Percentiles rank a stretch among this genome's conserved stretches.
phyloP scores from a whole-genome alignment of 2,329 filamentous ascomycete species.

The Aspergillus proliferans region DNA sequence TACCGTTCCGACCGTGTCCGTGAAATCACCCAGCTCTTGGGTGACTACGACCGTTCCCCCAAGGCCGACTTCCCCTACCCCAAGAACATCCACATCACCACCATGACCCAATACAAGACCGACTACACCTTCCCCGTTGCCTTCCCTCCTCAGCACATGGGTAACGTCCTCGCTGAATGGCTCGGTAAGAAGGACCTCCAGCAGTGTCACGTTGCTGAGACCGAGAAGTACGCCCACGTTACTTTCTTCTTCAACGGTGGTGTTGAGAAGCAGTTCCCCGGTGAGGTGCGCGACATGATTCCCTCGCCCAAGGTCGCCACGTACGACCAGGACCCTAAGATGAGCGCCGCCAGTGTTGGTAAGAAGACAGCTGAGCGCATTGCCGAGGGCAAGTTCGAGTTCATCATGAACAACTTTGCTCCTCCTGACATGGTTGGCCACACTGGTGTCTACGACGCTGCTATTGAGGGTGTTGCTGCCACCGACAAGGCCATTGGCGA shows the following conservation, averaged over 20 bases:
- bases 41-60: slow-evolving; percentile 85
- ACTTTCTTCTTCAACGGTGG: slow-evolving; percentile 99
- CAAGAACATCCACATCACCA: slow-evolving; percentile 78
- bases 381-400: slow-evolving; percentile 78
- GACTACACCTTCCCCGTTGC: slow-evolving; percentile 90
- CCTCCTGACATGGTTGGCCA: slow-evolving; percentile 99
- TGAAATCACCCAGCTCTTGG: slow-evolving; percentile 90
- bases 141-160: slow-evolving; percentile 92
- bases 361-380: slow-evolving; percentile 86
- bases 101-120: slow-evolving; percentile 97
- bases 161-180: slow-evolving; percentile 97
- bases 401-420: slow-evolving; percentile 99
- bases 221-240: slow-evolving; percentile 98
- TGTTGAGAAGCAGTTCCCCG: slow-evolving; percentile 90
- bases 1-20: slow-evolving; percentile 97
- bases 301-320: slow-evolving; percentile 91
- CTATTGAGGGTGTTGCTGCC: slow-evolving; percentile 73
- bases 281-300: slow-evolving; percentile 89
- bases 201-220: slow-evolving; percentile 96
- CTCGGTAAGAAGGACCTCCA: slow-evolving; percentile 80
- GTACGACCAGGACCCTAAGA: slow-evolving; percentile 90
- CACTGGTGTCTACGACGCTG: slow-evolving; percentile 94
- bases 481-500: slow-evolving; percentile 92
- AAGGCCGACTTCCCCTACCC: slow-evolving; percentile 89
- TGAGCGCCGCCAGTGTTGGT: slow-evolving; percentile 87